Evolutionary conservation across 495 filamentous ascomycete genomes (phyloP).

Genomic region (Neurospora sp.): DNA sequence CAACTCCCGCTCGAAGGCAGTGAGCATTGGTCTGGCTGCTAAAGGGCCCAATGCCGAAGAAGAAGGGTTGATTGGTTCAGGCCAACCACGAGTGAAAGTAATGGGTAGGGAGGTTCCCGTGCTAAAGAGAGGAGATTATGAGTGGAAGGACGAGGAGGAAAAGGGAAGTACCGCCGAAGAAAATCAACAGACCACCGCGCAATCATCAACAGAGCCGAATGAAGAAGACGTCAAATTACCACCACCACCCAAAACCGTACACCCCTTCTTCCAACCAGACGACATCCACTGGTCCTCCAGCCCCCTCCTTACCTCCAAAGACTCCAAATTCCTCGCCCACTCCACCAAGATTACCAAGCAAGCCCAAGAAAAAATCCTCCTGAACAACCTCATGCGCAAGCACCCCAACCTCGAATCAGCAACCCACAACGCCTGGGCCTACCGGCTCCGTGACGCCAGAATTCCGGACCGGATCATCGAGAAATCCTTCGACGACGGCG

Average conservation of each 20-base stretch:
- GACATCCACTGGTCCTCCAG: slow-evolving; percentile 27
- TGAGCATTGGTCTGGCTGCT: slow-evolving; percentile 56
- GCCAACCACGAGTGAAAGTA: slow-evolving; percentile 59
- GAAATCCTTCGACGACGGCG: slow-evolving; percentile 88
- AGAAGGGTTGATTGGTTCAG: slow-evolving; percentile 57
- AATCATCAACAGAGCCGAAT: not conserved
- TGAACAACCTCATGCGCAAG: slow-evolving; percentile 30
- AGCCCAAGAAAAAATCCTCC: slow-evolving; percentile 22
- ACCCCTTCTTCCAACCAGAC: not conserved
- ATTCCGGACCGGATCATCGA: slow-evolving; percentile 46
- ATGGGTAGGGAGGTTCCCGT: slow-evolving; percentile 64
- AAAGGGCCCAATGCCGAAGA: slow-evolving; percentile 56
- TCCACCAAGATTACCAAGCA: slow-evolving; percentile 29
- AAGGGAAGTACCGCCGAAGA: not conserved
- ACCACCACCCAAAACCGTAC: slow-evolving; percentile 6
- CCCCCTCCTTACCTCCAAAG: slow-evolving; percentile 32
- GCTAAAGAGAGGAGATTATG: slow-evolving; percentile 67
- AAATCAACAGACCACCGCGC: not conserved
- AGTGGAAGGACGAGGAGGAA: slow-evolving; percentile 41
- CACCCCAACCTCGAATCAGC: slow-evolving; percentile 35
- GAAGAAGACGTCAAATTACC: not conserved
- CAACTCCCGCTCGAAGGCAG: slow-evolving; percentile 65
- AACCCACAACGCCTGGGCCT: slow-evolving; percentile 46
- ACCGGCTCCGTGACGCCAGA: slow-evolving; percentile 20
- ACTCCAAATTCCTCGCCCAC: slow-evolving; percentile 43